Evolutionary conservation across 176 grass and related monocot species (phyloP).

Genomic region (Aegilops tauschii): DNA sequence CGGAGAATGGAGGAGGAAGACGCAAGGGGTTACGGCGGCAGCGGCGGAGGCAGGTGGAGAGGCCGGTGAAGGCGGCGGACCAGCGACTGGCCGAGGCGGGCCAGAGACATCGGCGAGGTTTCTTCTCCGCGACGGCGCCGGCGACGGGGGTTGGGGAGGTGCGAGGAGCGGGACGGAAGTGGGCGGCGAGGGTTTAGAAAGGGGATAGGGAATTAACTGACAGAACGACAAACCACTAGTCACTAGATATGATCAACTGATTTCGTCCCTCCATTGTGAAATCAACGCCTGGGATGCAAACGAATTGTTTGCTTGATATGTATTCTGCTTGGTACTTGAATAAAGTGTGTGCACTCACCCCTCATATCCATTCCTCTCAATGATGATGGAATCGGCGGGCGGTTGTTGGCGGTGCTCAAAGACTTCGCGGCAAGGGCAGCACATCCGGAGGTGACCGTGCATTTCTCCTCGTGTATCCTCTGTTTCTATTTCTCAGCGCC

Average conservation of each 20-base stretch:
- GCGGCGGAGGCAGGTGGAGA: background rate
- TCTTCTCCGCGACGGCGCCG: slow-evolving; percentile 9
- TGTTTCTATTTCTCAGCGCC: no score
- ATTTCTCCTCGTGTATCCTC: no score
- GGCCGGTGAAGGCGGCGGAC: slow-evolving; percentile 28
- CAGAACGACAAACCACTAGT: background rate
- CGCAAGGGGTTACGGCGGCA: slow-evolving; percentile 10
- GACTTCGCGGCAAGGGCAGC: no score
- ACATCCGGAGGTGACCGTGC: no score
- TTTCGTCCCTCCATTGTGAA: background rate
- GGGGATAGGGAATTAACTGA: background rate
- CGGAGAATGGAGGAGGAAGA: background rate
- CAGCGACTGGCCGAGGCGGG: slow-evolving; percentile 32
- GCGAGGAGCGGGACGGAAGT: background rate
- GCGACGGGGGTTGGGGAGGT: background rate
- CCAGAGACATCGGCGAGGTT: slow-evolving; percentile 39
- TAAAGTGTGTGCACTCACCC: no score
- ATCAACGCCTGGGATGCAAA: background rate
- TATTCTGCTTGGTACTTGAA: no score
- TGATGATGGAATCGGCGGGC: no score
- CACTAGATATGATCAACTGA: background rate
- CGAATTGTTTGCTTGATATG: no score
- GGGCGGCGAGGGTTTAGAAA: slow-evolving; percentile 30
- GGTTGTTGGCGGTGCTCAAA: no score
- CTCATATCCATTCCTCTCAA: no score